Evolutionary conservation across 2,329 filamentous ascomycete genomes (phyloP), one percentile per base, ranked within the genome.

Genomic region (Fusarium sp.): DNA sequence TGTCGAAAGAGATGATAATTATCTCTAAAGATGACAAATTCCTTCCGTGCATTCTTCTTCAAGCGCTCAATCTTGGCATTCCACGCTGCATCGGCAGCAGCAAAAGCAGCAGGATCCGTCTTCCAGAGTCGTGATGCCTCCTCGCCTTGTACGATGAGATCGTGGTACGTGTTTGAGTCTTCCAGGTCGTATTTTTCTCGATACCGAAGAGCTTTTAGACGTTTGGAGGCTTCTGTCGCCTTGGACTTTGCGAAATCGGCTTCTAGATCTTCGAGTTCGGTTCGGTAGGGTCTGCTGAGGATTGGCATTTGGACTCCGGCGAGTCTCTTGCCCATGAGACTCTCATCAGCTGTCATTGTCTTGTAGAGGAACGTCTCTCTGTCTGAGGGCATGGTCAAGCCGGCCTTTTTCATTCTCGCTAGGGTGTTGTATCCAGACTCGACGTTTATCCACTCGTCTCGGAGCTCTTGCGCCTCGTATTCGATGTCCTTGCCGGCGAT

Each of bases 1-100:
- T 87, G 84, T 59, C 83, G 80, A 76, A 87, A 85, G 18, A 88
- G 73, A 72, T 89, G 87, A 52, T 86, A 80, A 77, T 91, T 90
- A 76, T 93, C 91, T 34, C 85, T 83, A 57, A 83, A 76, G 34
- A 83, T 79, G 24, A 78, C 66, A 75, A 85, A 86, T 64, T 85
- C 82, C 35, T 79, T 79, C 29, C 77, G 73, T 11, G 75, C 67
- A 75, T 79, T 82, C 66, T 80, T 81, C 64, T 82, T 79, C 42
- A 83, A 67, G 35, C 71, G 71, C 37, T 77, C 77, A 29, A 88
- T 63, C 3, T 74, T 74, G 4, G 73, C 75, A 56, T 82, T 80
- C 80, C 83, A 88, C 10, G 77, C 80, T 3, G 63, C 71, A 38
- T 84, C 77, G 24, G 76, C 77, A 13, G 64, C 67, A 24, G 72